These are phyloP conservation scores for Fraxinus velutina DNA, from an alignment of 305 asterid genomes.

Conservation along the genomic window DNA sequence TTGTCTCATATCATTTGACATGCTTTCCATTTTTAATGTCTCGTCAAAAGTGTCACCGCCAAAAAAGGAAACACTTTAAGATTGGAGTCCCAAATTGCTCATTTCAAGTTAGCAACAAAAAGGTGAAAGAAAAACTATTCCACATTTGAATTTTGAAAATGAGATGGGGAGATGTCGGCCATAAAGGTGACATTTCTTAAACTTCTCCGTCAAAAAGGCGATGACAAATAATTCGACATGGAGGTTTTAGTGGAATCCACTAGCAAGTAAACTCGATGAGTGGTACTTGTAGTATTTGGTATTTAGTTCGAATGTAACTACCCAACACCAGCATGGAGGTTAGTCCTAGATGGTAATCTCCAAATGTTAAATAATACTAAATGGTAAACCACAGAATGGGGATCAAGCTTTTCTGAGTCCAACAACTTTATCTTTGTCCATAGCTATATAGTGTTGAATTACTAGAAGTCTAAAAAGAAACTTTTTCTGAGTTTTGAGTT, in stretches of 20 bases:
- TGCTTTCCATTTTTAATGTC: not conserved
- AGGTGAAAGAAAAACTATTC: not conserved
- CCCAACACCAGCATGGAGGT: slow-evolving; percentile 1
- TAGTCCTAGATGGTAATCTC: slow-evolving; percentile 1
- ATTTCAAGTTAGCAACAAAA: not conserved
- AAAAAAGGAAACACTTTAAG: not conserved
- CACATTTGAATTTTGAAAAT: not conserved
- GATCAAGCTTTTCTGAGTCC: not conserved
- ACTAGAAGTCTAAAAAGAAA: slow-evolving; percentile 4
- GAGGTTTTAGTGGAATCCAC: not conserved
- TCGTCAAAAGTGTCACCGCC: not conserved
- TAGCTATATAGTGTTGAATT: not conserved
- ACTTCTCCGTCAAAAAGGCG: not conserved
- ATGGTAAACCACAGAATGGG: not conserved
- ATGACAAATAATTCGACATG: not conserved
- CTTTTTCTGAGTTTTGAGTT: not conserved
- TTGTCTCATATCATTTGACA: not conserved
- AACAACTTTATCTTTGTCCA: not conserved
- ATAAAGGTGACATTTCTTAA: not conserved
- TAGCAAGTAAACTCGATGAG: slow-evolving; percentile 10
- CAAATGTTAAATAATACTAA: slow-evolving; percentile 4
- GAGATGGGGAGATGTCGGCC: not conserved
- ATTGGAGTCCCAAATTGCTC: not conserved
- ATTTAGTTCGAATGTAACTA: not conserved
- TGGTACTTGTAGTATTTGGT: not conserved